Evolutionary conservation across 352 stramenopile genomes (phyloP).

Genomic region (Globisporangium iwayamae): DNA sequence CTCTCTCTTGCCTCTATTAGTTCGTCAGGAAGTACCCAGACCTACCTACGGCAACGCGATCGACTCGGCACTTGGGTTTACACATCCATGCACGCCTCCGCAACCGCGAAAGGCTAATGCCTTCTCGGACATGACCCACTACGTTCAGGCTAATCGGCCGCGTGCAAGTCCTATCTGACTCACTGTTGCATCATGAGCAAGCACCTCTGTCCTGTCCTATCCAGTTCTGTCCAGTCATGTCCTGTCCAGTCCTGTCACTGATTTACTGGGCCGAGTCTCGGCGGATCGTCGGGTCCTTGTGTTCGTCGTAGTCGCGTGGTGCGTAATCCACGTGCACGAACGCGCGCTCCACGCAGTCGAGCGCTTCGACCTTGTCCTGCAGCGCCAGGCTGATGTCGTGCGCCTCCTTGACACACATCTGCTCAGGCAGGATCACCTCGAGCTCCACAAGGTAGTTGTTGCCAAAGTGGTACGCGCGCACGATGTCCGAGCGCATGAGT

Average conservation of each 20-base stretch:
- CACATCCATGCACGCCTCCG: too few species aligned
- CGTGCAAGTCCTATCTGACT: too few species aligned
- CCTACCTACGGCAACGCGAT: too few species aligned
- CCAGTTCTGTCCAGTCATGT: too few species aligned
- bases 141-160: too few species aligned
- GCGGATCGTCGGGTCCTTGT: conserved; percentile 82
- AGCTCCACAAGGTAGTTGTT: conserved; percentile 93
- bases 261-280: conserved; percentile 20
- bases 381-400: conserved; percentile 97
- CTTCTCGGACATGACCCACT: too few species aligned
- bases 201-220: neutral
- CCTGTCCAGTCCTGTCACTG: too few species aligned
- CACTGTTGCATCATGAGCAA: too few species aligned
- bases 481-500: conserved; percentile 91
- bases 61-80: too few species aligned
- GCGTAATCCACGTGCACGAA: conserved; percentile 99
- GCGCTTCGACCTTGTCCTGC: conserved; percentile 94
- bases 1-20: too few species aligned
- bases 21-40: too few species aligned
- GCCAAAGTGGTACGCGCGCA: conserved; percentile 95
- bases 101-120: too few species aligned
- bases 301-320: conserved; percentile 84
- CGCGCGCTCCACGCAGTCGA: conserved; percentile 95
- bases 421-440: conserved; percentile 81
- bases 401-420: conserved; percentile 90